Evolutionary conservation across 1,284 basidiomycete genomes (phyloP), one percentile per base, ranked within the genome.

Genomic region (Sphagnurus paluster): DNA sequence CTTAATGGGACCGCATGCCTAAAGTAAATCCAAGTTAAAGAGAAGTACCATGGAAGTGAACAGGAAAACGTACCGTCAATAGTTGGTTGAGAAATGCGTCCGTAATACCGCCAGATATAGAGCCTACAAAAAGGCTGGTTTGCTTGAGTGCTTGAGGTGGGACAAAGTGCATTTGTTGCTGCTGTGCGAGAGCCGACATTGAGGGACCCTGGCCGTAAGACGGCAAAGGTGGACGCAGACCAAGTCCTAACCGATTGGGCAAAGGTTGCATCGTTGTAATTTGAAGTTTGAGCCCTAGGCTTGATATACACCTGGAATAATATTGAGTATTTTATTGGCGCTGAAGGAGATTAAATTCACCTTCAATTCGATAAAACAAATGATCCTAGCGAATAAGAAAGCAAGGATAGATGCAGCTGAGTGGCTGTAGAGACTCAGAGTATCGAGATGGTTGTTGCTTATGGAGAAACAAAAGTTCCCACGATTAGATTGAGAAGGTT

Each of bases 51-150:
- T n/a, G 19, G n/a, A 8, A 24, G 38, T 8, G n/a, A 5, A 3
- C 11, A 17, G 38, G n/a, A 16, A 17, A 11, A 77, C 88, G 59
- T 60, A 93, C 93, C 49, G 77, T 71, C 29, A 98, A 76, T 30
- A 98, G 74, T 48, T 81, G 76, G 55, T 87, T 88, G 39, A 98
- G 67, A 48, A 89, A 90, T 0, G 63, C 56, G 62, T 98, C 93
- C 0, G 84, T 85, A 52, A 97, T 91, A 3, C 94, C 95, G 19
- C 91, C 89, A 1, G 93, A 91, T 65, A 98, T 98, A 53, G 90
- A 90, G n/a, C 94, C 94, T 16, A 98, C 86, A 59, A 97, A 98
- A 10, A 96, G 74, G 0, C 84, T 87, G 1, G 79, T 76, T 43
- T 75, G 68, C 54, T 80, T 84, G 54, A 78, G 79, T 13, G 72